A percentile compares a stretch with the other conserved stretches of the same genome.
Conservation (phyloP, 805 yeast species). For the Candida ipomoeae region DNA sequence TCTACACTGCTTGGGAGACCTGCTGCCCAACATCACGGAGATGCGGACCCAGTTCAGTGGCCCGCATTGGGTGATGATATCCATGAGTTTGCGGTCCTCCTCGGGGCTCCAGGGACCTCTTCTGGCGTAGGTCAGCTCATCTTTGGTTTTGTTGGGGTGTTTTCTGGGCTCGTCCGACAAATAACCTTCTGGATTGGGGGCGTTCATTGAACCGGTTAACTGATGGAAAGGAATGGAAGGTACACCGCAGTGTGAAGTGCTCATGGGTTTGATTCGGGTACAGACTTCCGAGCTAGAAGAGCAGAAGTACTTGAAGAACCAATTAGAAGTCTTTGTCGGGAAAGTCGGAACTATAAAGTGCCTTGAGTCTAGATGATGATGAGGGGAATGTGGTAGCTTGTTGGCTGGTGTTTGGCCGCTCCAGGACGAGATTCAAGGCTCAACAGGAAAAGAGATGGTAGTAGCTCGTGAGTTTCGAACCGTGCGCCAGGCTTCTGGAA, state of each 20-base stretch:
- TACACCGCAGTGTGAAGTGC: not conserved
- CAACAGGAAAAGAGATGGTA: not conserved
- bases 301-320: not conserved
- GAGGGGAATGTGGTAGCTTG: too few relatives aligned
- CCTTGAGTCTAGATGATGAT: not conserved
- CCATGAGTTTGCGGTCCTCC: slow-evolving; percentile 71
- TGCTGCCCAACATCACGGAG: slow-evolving; percentile 62
- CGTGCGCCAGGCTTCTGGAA: not conserved
- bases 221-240: not conserved
- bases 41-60: slow-evolving; percentile 89
- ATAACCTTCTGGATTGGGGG: not conserved
- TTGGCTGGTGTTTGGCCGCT: not conserved
- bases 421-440: not conserved
- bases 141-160: not conserved
- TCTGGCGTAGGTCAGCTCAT: slow-evolving; percentile 26
- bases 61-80: slow-evolving; percentile 64
- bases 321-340: not conserved
- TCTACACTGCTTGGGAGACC: slow-evolving; percentile 89
- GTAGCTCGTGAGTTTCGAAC: not conserved
- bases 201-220: not conserved
- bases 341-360: too few relatives aligned
- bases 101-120: slow-evolving; percentile 91
- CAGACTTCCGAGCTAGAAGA: not conserved
- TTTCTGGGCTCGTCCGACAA: slow-evolving; percentile 2
- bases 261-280: not conserved